Evolutionary conservation across 2,329 filamentous ascomycete genomes (phyloP).

Genomic region (Fonsecaea pedrosoi): DNA sequence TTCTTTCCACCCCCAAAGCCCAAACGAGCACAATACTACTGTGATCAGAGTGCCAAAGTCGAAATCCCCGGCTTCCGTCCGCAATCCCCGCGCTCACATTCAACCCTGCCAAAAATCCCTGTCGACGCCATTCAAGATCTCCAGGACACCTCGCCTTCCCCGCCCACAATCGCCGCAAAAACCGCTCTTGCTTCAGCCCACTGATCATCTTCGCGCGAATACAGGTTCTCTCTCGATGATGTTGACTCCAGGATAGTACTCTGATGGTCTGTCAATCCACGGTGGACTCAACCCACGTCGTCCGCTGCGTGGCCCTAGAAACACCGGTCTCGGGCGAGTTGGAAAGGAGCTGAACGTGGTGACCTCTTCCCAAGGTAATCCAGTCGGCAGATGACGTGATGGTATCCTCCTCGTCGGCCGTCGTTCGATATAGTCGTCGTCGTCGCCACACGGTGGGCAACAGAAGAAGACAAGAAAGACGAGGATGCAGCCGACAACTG

Average conservation of each 20-base stretch:
- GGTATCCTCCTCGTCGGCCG: slow-evolving; percentile 15
- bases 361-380: slow-evolving; percentile 24
- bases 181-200: not conserved
- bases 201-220: slow-evolving; percentile 6
- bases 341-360: slow-evolving; percentile 20
- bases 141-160: not conserved
- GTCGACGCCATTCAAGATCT: not conserved
- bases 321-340: slow-evolving; percentile 16
- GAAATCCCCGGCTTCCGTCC: not conserved
- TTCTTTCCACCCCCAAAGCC: not conserved
- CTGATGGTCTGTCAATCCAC: not conserved
- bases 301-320: slow-evolving; percentile 6
- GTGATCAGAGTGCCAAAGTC: not conserved
- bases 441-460: slow-evolving; percentile 8
- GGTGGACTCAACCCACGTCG: slow-evolving; percentile 14
- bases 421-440: slow-evolving; percentile 13
- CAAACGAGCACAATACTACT: not conserved
- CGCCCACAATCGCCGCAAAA: not conserved
- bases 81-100: not conserved
- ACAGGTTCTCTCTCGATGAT: slow-evolving; percentile 30
- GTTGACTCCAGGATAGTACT: slow-evolving; percentile 20
- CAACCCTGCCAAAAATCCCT: not conserved
- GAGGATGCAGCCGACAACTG: slow-evolving; percentile 24
- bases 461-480: slow-evolving; percentile 14
- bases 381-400: slow-evolving; percentile 25